phyloP scores from a whole-genome alignment of 148 eudicot genomes.

The Mesembryanthemum crystallinum region DNA sequence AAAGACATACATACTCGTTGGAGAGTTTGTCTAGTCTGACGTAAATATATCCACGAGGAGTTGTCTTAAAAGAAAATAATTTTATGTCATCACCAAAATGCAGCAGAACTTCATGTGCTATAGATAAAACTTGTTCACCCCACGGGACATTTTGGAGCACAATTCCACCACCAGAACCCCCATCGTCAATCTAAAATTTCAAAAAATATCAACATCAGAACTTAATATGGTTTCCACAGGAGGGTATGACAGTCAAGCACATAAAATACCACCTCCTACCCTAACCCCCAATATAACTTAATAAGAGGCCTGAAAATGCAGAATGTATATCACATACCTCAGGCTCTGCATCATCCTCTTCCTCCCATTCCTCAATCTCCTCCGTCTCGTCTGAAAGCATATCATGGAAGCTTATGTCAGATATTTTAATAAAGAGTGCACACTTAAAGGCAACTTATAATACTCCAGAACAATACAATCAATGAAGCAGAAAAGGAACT shows the following conservation, averaged over 20 bases:
- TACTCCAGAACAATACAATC: not conserved
- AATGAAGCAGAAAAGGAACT: too few relatives aligned
- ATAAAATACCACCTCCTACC: not conserved
- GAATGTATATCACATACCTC: conserved; percentile 42
- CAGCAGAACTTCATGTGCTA: conserved; percentile 63
- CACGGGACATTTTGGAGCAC: conserved; percentile 74
- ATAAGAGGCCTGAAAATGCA: not conserved
- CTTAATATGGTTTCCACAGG: not conserved
- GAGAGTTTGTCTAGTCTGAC: conserved; percentile 81
- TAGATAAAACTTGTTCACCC: conserved; percentile 75
- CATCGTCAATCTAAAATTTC: conserved; percentile 70
- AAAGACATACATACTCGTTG: conserved; percentile 61
- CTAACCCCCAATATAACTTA: not conserved
- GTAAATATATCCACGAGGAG: conserved; percentile 78
- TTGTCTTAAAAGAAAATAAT: conserved; percentile 70
- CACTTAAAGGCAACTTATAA: not conserved
- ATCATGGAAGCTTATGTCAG: not conserved
- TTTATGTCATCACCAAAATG: conserved; percentile 63
- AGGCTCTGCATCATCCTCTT: conserved; percentile 80
- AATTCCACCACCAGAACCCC: conserved; percentile 96
- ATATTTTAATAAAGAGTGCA: not conserved
- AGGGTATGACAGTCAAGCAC: not conserved
- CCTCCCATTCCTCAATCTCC: conserved; percentile 77
- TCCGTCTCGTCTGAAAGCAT: conserved; percentile 47
- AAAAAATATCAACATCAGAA: conserved; percentile 14